phyloP scores from a whole-genome alignment of 2,329 filamentous ascomycete genomes.

The Penicillium corylophilum region DNA sequence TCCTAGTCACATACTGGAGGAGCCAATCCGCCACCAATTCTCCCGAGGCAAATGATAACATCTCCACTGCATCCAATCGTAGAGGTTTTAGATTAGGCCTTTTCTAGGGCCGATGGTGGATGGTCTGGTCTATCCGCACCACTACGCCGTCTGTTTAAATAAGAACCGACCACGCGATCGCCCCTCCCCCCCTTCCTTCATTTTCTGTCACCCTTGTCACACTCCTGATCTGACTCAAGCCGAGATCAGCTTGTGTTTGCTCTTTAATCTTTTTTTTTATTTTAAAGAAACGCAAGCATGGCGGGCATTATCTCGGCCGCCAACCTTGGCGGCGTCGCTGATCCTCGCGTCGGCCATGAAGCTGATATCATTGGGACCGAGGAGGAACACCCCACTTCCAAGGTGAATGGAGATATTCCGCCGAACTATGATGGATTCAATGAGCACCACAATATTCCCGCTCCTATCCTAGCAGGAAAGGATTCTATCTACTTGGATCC shows the following conservation, averaged over 20 bases:
- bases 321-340: constrained; percentile 8
- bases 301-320: constrained; percentile 11
- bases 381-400: constrained; percentile 16
- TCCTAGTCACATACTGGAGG: background rate
- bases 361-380: constrained; percentile 18
- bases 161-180: background rate
- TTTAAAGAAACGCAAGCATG: constrained; percentile 3
- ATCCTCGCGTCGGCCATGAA: constrained; percentile 19
- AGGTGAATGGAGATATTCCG: background rate
- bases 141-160: background rate
- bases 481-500: constrained; percentile 22
- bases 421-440: background rate
- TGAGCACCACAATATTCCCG: background rate
- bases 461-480: background rate
- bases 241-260: background rate
- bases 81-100: background rate
- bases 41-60: background rate
- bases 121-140: background rate
- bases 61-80: background rate
- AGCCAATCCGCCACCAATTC: background rate
- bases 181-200: background rate
- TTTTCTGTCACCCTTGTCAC: background rate
- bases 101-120: too few species aligned
- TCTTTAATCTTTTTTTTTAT: background rate
- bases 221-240: background rate